Conservation (phyloP, 495 filamentous ascomycete genomes). For the Talaromyces nanjingensis region DNA sequence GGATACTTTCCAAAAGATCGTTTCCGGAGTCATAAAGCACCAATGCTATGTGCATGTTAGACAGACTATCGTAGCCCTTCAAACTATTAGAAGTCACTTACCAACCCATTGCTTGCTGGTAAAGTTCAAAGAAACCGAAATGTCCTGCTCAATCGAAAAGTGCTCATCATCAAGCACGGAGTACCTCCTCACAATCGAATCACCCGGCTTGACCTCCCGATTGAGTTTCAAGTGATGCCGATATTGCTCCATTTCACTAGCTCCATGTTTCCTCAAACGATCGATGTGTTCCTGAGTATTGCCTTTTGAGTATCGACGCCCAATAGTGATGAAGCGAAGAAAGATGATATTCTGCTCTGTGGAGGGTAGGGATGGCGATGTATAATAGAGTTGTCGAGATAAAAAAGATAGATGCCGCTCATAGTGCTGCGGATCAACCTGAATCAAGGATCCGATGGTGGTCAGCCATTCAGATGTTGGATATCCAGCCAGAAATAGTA, state of each 20-base stretch:
- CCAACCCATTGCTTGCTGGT: neutral
- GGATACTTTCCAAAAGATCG: constrained; percentile 12
- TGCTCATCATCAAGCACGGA: constrained; percentile 12
- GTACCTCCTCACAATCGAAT: constrained; percentile 20
- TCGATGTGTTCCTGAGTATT: neutral
- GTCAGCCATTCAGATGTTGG: constrained; percentile 20
- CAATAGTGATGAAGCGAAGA: constrained; percentile 15
- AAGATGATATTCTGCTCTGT: constrained; percentile 12
- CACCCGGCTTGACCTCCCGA: constrained; percentile 9
- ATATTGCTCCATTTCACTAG: constrained; percentile 9
- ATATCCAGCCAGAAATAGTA: constrained; percentile 17
- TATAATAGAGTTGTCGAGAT: constrained; percentile 7
- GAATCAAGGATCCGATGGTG: constrained; percentile 15
- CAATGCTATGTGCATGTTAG: constrained; percentile 1
- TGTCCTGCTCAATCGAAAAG: constrained; percentile 21
- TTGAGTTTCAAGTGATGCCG: constrained; percentile 8
- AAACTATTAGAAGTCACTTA: neutral
- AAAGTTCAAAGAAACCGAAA: constrained; percentile 8
- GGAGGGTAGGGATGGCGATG: constrained; percentile 18
- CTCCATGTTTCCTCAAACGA: constrained; percentile 1
- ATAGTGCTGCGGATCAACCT: constrained; percentile 22
- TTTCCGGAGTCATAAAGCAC: constrained; percentile 14
- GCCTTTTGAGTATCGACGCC: neutral
- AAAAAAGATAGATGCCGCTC: constrained; percentile 19
- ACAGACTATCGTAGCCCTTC: neutral